Evolutionary conservation across 306 rosid genomes (phyloP).

Genomic region (Aeschynomene evenia): DNA sequence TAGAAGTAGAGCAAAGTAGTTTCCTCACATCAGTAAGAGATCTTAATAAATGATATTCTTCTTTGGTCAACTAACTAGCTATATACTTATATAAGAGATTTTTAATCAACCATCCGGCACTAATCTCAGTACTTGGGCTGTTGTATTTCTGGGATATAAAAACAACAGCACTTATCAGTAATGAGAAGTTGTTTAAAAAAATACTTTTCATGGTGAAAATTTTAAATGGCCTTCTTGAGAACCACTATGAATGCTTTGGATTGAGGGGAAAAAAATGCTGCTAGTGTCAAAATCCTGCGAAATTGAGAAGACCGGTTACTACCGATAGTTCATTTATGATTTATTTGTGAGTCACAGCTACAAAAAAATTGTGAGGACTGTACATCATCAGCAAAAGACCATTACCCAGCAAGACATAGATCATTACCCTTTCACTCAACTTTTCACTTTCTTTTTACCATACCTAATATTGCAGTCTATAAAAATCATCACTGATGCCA

Average conservation of each 20-base stretch:
- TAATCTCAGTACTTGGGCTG: background rate
- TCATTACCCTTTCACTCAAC: background rate
- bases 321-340: conserved; percentile 6
- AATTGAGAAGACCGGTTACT: background rate
- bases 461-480: background rate
- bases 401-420: background rate
- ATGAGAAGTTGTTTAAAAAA: background rate
- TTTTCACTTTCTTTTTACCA: background rate
- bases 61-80: conserved; percentile 7
- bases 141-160: background rate
- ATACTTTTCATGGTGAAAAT: background rate
- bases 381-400: background rate
- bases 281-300: background rate
- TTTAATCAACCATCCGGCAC: background rate
- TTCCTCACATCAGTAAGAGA: background rate
- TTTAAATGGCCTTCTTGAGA: background rate
- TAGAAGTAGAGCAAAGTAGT: background rate
- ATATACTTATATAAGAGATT: conserved; percentile 14
- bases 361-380: background rate
- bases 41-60: background rate
- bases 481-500: background rate
- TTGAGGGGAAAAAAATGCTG: background rate
- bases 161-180: background rate
- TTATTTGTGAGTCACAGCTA: background rate
- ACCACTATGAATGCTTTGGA: background rate